phyloP scores from a whole-genome alignment of 169 alveolate species.

The Eimeria acervulina region DNA sequence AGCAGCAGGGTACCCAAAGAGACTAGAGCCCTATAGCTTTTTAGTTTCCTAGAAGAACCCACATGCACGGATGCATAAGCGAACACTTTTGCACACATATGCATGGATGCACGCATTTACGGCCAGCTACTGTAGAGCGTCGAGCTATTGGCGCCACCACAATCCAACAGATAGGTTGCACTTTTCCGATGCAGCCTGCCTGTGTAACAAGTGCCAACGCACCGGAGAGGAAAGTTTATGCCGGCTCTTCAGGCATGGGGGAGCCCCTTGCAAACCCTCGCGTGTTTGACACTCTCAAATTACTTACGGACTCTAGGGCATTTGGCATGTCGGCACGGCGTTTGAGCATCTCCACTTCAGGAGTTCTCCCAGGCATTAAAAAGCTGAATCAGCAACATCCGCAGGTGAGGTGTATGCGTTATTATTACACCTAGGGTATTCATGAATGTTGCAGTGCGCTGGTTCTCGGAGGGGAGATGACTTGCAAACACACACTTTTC shows the following conservation, averaged over 20 bases:
- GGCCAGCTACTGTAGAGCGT: neutral
- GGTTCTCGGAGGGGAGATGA: neutral
- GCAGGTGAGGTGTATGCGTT: slow-evolving; percentile 80
- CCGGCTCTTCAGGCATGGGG: slow-evolving; percentile 89
- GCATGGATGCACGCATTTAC: neutral
- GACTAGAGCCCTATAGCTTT: neutral
- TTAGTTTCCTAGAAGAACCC: neutral
- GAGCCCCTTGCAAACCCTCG: slow-evolving; percentile 95
- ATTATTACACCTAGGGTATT: too few species aligned
- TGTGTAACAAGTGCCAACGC: too few species aligned
- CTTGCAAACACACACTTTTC: neutral
- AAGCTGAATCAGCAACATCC: slow-evolving; percentile 90
- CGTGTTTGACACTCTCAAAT: slow-evolving; percentile 90
- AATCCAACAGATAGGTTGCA: neutral
- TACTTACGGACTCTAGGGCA: slow-evolving; percentile 87
- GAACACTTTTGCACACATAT: neutral
- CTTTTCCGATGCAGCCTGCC: neutral
- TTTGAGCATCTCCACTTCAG: slow-evolving; percentile 91
- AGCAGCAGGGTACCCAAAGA: neutral
- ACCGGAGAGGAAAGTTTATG: neutral
- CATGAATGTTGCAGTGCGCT: neutral
- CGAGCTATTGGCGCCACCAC: neutral
- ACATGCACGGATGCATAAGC: neutral
- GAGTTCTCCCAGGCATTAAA: slow-evolving; percentile 93
- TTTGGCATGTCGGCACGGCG: slow-evolving; percentile 91